Evolutionary conservation across 1,284 basidiomycete species (phyloP), one percentile per base, ranked within the genome.

Genomic region (Takashimella koratensis): DNA sequence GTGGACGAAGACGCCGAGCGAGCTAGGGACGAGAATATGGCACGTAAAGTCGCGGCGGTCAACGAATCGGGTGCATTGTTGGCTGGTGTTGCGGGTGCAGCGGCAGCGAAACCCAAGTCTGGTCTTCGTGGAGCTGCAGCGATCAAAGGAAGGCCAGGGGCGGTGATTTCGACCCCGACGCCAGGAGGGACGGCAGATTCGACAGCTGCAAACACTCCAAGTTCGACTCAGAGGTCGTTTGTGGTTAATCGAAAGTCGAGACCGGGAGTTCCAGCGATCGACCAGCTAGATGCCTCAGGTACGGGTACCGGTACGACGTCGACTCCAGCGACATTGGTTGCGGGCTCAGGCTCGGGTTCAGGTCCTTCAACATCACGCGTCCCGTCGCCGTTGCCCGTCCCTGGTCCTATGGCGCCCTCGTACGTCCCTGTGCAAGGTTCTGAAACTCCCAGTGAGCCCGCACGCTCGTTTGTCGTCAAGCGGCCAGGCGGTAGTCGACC

Each of bases 31-130:
- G 73, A 73, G 56, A 72, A 71, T 44, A 63, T 63, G 46, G 73
- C 70, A 26, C 63, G 73, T 51, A 73, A 74, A 53, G 67, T 65
- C 1, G 67, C 63, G 3, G 53, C 69, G 24, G 67, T 70, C 13
- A 65, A 65, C 45, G 66, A 71, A 53, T 62, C 56, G 26, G 73
- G 68, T 22, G 67, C 68, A 8, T 46, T 71, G 41, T 65, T 74
- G 23, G 67, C 65, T 5, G 73, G 73, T 50, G 66, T 74, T 1
- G 62, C 63, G 10, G 57, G 62, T 5, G 62, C 66, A 1, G 6
- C 55, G 16, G 39, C 52, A 19, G 21, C 56, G 20, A 43, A 8
- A 2, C n/a, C n/a, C n/a, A n/a, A n/a, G n/a, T n/a, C n/a, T n/a
- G n/a, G n/a, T n/a, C n/a, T n/a, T n/a, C n/a, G n/a, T 36, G 16